Conservation (phyloP, 768 basidiomycete genomes). For the Sutorius australiensis region DNA sequence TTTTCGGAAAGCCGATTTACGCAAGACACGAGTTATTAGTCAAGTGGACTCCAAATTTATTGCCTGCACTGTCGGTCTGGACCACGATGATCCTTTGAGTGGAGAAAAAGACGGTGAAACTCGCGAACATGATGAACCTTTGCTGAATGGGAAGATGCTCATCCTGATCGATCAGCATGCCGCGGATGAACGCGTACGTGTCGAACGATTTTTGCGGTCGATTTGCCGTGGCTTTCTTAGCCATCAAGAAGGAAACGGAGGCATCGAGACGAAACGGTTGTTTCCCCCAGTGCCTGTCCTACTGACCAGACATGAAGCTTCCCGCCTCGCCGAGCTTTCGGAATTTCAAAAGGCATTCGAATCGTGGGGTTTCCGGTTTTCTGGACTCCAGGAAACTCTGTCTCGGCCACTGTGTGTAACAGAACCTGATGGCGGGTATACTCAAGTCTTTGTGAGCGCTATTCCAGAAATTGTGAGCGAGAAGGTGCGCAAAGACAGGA, state of each 20-base stretch:
- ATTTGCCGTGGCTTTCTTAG: slow-evolving; percentile 67
- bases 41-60: slow-evolving; percentile 94
- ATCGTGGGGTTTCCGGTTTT: slow-evolving; percentile 69
- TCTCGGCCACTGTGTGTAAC: slow-evolving; percentile 19
- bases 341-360: slow-evolving; percentile 47
- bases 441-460: slow-evolving; percentile 58
- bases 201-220: slow-evolving; percentile 75
- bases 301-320: slow-evolving; percentile 63
- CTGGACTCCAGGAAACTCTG: slow-evolving; percentile 29
- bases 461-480: slow-evolving; percentile 71
- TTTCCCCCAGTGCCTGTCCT: slow-evolving; percentile 57
- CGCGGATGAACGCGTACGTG: slow-evolving; percentile 92
- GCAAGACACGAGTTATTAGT: slow-evolving; percentile 56
- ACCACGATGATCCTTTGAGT: slow-evolving; percentile 12
- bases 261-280: slow-evolving; percentile 42
- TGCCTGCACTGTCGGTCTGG: slow-evolving; percentile 54
- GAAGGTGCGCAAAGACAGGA: slow-evolving; percentile 42
- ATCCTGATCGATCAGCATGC: slow-evolving; percentile 96
- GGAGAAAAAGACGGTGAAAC: slow-evolving; percentile 13
- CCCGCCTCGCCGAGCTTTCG: slow-evolving; percentile 40
- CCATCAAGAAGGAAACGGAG: slow-evolving; percentile 34
- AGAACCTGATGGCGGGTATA: slow-evolving; percentile 38
- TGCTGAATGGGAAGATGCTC: slow-evolving; percentile 37
- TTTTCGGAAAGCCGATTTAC: slow-evolving; percentile 54
- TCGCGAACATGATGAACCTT: slow-evolving; percentile 9